Base-by-base conservation (phyloP, 345 rosid species). In the Geranium rotundifolium region DNA sequence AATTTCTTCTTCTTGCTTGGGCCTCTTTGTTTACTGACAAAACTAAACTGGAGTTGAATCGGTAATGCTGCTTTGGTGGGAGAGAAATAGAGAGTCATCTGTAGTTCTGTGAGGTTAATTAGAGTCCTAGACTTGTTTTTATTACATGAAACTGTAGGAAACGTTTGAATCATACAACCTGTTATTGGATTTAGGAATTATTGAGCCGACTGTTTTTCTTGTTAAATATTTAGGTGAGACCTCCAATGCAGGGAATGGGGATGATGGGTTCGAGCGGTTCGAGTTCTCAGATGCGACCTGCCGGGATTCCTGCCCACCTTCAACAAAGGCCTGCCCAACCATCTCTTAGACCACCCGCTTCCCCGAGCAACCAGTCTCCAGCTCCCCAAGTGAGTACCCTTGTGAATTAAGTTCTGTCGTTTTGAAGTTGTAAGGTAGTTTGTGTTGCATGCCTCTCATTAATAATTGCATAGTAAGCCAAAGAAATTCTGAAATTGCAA, bases 301-400 rank as follows among this genome's bases (percentile, higher is more conserved):
- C 79, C 77, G 92, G 86, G 54, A 72, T 85, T 73, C 49, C 84
- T 74, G 71, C 60, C 5, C 90, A 77, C 66, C 97, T 84, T 72
- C 96, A 79, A 66, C 89, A 74, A 78, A 91, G 95, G 63, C 85
- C 97, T 18, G 55, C 70, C 67, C 97, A 75, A 41, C 67, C 97
- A 55, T 63, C 89, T 70, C 62, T 82, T 54, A 80, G 90, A 61
- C 83, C 93, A 18, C 65, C 82, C 16, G 60, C 86, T 39, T 77
- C 95, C 60, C 76, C 87, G 49, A 85, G 29, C 74, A 81, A 71
- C 64, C 88, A 74, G 56, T 55, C 91, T 60, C 67, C 86, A 56
- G 65, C 75, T 65, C 60, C 84, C 49, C 97, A 84, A 77, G 97
- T 91, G 30, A 66, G 91, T 77, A 52, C 57, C 50, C 10, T 54